Conservation (phyloP, 2,329 filamentous ascomycete genomes). For the Colletotrichum noveboracense region DNA sequence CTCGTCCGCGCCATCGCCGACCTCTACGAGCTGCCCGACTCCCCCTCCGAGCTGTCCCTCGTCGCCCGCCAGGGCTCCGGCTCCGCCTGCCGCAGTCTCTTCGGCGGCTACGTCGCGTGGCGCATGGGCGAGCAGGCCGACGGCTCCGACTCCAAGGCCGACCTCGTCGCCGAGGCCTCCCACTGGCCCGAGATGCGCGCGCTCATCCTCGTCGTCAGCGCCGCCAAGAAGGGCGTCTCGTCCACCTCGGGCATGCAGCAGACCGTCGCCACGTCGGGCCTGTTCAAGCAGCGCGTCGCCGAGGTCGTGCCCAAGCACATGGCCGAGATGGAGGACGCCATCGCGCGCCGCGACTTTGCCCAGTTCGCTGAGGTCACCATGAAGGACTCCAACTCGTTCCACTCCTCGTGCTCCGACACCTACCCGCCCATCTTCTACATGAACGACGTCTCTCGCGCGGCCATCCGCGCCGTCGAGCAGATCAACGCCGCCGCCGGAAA, state of each 20-base stretch:
- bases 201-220: slow-evolving; percentile 87
- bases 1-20: slow-evolving; percentile 87
- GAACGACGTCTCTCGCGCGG: slow-evolving; percentile 89
- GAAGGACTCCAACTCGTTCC: slow-evolving; percentile 97
- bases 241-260: slow-evolving; percentile 97
- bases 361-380: slow-evolving; percentile 90
- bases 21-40: slow-evolving; percentile 84
- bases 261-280: slow-evolving; percentile 87
- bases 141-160: slow-evolving; percentile 85
- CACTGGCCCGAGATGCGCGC: slow-evolving; percentile 98
- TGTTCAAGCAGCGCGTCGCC: slow-evolving; percentile 80
- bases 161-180: slow-evolving; percentile 83
- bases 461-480: slow-evolving; percentile 85
- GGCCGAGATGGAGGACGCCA: slow-evolving; percentile 82
- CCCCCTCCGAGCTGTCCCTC: slow-evolving; percentile 81
- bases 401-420: slow-evolving; percentile 92
- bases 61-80: slow-evolving; percentile 95
- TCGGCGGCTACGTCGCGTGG: slow-evolving; percentile 97
- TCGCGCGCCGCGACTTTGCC: slow-evolving; percentile 80
- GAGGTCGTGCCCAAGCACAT: slow-evolving; percentile 84
- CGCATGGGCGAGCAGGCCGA: slow-evolving; percentile 77
- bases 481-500: slow-evolving; percentile 83
- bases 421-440: slow-evolving; percentile 98
- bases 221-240: slow-evolving; percentile 94
- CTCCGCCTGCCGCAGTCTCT: slow-evolving; percentile 90